Evolutionary conservation across 306 rosid species (phyloP), one percentile per base, ranked within the genome.

Genomic region (Ziziphus jujuba): DNA sequence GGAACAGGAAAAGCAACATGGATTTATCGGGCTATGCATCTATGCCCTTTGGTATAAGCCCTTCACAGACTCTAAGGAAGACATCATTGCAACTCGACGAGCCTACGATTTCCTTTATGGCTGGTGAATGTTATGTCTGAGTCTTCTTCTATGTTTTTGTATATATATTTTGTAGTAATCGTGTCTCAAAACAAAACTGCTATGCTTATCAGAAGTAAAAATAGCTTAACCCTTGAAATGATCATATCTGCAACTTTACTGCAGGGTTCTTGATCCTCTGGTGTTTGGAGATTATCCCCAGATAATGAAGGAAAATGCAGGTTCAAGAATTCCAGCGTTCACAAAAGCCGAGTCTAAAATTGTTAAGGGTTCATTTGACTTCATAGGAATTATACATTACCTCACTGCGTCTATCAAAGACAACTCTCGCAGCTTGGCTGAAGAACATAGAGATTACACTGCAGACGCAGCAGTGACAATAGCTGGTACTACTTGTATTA

Each of bases 251-350:
- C 45, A 40, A 28, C 9, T 40, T 1, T 40, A 15, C 38, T 71
- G 49, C 72, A 90, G 97, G 90, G 12, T 85, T 44, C 34, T 90
- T 35, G 85, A 84, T 63, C 95, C 97, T 13, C 71, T 88, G 68
- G 31, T 77, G 65, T 68, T 71, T 47, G 90, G 95, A 64, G 91
- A 86, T 72, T 86, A 88, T 75, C 92, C 92, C 31, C 66, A 36
- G 53, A 25, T 55, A n/a, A 79, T 91, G 90, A 90, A 79, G 82
- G 44, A 50, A 79, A 78, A 25, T 67, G 87, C 60, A 49, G 85
- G 91, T 17, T 71, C 67, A 45, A 87, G 84, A 85, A 21, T 87
- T 59, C 95, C 91, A 3, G 2, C 63, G 25, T 82, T 90, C 83
- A 80, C 90, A 19, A 71, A 33, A 3, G 45, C 1, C 12, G 91